Base-by-base conservation (phyloP, 2,329 filamentous ascomycete genomes). In the Volutella citrinella region DNA sequence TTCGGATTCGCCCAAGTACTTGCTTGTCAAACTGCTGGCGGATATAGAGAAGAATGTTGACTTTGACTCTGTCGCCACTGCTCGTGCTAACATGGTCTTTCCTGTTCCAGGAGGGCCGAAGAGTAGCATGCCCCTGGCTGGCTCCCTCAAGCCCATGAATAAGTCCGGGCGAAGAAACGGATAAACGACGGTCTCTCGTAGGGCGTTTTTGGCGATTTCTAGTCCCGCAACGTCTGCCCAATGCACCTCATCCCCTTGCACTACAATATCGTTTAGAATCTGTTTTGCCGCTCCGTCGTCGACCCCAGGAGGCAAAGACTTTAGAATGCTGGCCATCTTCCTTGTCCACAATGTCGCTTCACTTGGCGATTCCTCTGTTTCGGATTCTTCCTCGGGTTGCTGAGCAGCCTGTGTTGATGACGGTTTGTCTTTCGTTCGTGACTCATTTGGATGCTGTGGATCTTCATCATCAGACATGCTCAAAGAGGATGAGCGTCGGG, bases 41-140 rank as follows among this genome's bases (percentile, higher is more conserved):
- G 89, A 95, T 36, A 98, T 95, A 11, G 90, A 94, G 65, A 98
- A 97, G 64, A 97, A 98, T 0, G 94, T 95, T 10, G 88, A 95
- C 51, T 82, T 84, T 3, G 87, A 95, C 61, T 98, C 93, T 0
- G 93, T 97, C 2, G 93, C 93, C 1, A 97, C 91, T n/a, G 61
- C 59, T 45, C 93, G 79, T 9, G 93, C 93, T 22, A 98, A 70
- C 93, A 98, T 98, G 0, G 93, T 98, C 63, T 98, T 98, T 32
- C 93, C 93, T 0, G 93, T 98, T n/a, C 93, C 93, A 0, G 93
- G 93, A 2, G 93, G 93, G 0, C 93, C 93, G 56, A 98, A 98
- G 2, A 98, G 72, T 2, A 98, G 72, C 87, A 98, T 97, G 6
- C 93, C 93, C 38, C 89, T 75, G 11, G 93, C 91, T 14, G 93